Base-by-base conservation (phyloP, 768 basidiomycete genomes). In the Pisolithus tinctorius region DNA sequence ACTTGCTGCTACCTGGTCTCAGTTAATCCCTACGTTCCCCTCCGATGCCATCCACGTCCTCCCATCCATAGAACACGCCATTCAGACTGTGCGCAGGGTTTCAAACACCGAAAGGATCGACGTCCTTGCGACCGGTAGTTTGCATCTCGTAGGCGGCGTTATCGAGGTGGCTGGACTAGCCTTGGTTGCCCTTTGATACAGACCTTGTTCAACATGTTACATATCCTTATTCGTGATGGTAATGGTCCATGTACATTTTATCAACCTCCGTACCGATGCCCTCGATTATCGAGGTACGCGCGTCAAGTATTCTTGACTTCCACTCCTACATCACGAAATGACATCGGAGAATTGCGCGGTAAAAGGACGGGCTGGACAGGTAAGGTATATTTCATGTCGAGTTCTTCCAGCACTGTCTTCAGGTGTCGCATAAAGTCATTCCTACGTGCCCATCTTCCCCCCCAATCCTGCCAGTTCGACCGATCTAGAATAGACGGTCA, bases 111-210 rank as follows among this genome's bases (percentile, higher is more conserved):
- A 58, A 39, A 60, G 69, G 1, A 65, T 70, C 11, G 75, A 86
- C 50, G 81, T 93, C n/a, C 74, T 99, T 14, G 93, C 95, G 6
- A 78, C 92, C 3, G 96, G 96, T 4, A 96, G 93, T 67, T 66
- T 99, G 55, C 94, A 94, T 69, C 78, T 99, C 14, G 84, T 98
- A 6, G 96, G 96, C 17, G 96, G 96, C 2, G 74, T 93, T 11
- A 86, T 98, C 49, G 95, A 97, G 63, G 93, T 90, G 13, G 88
- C 93, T 16, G 86, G 83, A 20, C 65, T 98, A 38, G 79, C 86
- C n/a, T 77, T 83, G 30, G 71, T 77, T 50, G 84, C 84, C 31
- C 69, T 91, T 48, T 84, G 69, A 64, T 11, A 25, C 9, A 25
- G 26, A 17, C 17, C 17, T 16, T 29, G n/a, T 4, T 48, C 38